These are phyloP conservation scores for Naganishia liquefaciens DNA, from an alignment of 1,284 basidiomycete genomes.

Conservation along the genomic window DNA sequence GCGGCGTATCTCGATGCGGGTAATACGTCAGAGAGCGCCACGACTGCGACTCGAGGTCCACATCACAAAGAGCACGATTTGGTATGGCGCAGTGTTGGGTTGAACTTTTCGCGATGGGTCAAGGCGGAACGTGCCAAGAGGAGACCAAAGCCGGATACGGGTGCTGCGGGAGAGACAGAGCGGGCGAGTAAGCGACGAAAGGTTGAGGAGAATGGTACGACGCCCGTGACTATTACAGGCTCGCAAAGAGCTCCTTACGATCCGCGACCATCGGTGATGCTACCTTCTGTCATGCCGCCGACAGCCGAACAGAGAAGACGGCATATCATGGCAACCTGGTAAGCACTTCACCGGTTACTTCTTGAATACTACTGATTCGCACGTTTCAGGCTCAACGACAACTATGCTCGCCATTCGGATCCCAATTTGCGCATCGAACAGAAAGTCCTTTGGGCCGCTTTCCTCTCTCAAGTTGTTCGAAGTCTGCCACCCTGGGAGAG, in stretches of 20 bases:
- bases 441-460: conserved; percentile 17
- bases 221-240: not conserved
- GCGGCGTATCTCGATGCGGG: conserved; percentile 2
- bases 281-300: not conserved
- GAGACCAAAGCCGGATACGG: conserved; percentile 5
- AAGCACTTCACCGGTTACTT: not conserved
- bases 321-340: conserved; percentile 16
- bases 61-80: conserved; percentile 21
- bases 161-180: not conserved
- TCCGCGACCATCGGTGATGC: conserved; percentile 6
- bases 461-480: conserved; percentile 18
- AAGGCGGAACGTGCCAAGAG: conserved; percentile 33
- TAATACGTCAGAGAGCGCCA: not conserved
- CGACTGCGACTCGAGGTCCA: not conserved
- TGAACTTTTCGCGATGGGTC: conserved; percentile 39
- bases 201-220: conserved; percentile 35
- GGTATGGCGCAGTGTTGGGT: conserved; percentile 23
- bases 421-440: conserved; percentile 23
- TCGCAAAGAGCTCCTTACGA: not conserved
- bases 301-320: conserved; percentile 22
- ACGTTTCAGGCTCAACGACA: conserved; percentile 8
- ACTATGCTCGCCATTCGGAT: conserved; percentile 22
- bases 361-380: not conserved
- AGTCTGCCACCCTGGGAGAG: conserved; percentile 16
- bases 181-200: conserved; percentile 34